These are phyloP conservation scores for Leucoagaricus sp. DNA, from an alignment of 1,284 basidiomycete genomes.

Conservation along the genomic window DNA sequence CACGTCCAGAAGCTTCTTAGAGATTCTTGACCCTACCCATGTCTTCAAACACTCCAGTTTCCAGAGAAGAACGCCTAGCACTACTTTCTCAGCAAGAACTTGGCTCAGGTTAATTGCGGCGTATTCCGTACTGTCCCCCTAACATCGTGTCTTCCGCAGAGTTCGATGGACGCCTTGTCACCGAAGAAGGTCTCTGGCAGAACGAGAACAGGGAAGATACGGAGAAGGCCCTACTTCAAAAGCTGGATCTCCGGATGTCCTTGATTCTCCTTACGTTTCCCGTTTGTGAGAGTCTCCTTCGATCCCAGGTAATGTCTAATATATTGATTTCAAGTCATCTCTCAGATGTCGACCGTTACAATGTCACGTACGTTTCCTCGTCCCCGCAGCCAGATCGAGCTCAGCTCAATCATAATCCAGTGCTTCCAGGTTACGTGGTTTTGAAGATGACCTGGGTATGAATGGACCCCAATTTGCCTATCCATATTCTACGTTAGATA, in stretches of 20 bases:
- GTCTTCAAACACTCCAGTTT: too few relatives aligned
- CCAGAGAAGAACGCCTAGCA: too few relatives aligned
- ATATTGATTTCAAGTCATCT: conserved; percentile 53
- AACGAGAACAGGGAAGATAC: conserved; percentile 40
- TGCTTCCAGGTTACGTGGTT: conserved; percentile 67
- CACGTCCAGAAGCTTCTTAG: too few relatives aligned
- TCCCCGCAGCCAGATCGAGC: neutral
- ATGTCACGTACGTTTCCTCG: conserved; percentile 46
- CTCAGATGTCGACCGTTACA: conserved; percentile 66
- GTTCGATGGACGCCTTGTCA: neutral
- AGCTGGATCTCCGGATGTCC: conserved; percentile 65
- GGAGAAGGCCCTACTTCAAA: conserved; percentile 54
- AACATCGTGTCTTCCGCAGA: neutral
- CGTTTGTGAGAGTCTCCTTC: conserved; percentile 51
- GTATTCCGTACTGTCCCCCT: too few relatives aligned
- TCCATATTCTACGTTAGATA: conserved; percentile 81
- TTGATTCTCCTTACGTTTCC: conserved; percentile 68
- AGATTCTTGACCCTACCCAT: too few relatives aligned
- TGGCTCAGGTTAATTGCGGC: too few relatives aligned
- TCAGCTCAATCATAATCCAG: conserved; percentile 32
- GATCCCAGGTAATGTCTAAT: conserved; percentile 22
- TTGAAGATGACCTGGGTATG: conserved; percentile 71
- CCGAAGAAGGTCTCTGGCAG: neutral
- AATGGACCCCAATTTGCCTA: conserved; percentile 68
- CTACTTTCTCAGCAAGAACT: too few relatives aligned